Percentiles rank a stretch among this genome's conserved stretches.
These are phyloP conservation scores for Tulasnella sp. DNA, from an alignment of 768 basidiomycete species.

Conservation along the genomic window DNA sequence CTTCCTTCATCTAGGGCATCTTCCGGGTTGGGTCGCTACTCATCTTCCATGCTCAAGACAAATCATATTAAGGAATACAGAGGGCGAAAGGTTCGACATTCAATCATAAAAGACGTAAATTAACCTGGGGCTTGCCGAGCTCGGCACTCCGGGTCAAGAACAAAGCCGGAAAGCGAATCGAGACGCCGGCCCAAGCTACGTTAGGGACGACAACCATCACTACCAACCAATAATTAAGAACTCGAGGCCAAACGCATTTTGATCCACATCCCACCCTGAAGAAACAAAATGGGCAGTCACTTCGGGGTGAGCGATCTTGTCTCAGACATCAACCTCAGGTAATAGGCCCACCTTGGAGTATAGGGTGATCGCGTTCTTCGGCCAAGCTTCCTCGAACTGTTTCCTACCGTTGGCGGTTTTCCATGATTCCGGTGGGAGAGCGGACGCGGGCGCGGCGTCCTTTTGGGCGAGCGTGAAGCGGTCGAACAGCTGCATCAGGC, in stretches of 20 bases:
- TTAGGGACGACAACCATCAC: neutral
- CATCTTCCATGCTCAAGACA: too few species aligned
- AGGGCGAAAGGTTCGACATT: too few species aligned
- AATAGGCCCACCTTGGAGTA: slow-evolving; percentile 26
- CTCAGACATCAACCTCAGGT: too few species aligned
- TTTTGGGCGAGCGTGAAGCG: slow-evolving; percentile 25
- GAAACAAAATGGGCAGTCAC: neutral
- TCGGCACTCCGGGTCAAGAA: neutral
- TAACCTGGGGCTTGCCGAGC: too few species aligned
- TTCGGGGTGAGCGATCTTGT: neutral
- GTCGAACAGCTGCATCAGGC: slow-evolving; percentile 28
- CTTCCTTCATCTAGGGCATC: too few species aligned
- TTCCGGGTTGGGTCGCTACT: too few species aligned
- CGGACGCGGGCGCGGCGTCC: slow-evolving; percentile 14
- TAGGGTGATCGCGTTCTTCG: slow-evolving; percentile 20
- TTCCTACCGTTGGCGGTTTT: slow-evolving; percentile 16
- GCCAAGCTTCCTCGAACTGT: slow-evolving; percentile 26
- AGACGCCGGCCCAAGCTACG: too few species aligned
- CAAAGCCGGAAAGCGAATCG: neutral
- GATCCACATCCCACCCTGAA: slow-evolving; percentile 20
- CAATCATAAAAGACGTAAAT: too few species aligned
- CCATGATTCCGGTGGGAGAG: slow-evolving; percentile 26
- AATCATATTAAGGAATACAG: too few species aligned
- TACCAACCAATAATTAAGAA: neutral
- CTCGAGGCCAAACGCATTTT: slow-evolving; percentile 7